Percentiles rank a stretch among this genome's conserved stretches.
Conservation (phyloP, 2,329 filamentous ascomycete genomes). For the Cercospora sp. region DNA sequence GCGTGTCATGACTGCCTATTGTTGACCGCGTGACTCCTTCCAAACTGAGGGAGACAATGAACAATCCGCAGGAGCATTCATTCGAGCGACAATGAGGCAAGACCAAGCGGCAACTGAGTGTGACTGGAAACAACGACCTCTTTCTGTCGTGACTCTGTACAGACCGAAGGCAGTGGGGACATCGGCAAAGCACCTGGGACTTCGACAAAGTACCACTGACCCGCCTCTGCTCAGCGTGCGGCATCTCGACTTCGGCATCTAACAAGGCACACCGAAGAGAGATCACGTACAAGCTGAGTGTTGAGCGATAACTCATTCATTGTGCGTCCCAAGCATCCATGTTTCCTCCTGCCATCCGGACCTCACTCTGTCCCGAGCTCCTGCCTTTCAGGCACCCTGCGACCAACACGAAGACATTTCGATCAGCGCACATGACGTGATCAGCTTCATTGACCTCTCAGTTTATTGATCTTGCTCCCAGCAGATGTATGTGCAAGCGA, state of each 20-base stretch:
- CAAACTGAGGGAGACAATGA: neutral
- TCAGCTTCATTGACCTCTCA: too few species aligned
- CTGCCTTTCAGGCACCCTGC: neutral
- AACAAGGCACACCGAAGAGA: neutral
- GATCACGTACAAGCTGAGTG: neutral
- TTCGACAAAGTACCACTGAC: neutral
- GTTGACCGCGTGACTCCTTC: neutral
- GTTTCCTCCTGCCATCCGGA: neutral
- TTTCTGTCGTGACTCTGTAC: neutral
- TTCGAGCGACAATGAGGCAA: neutral
- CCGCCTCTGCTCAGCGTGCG: neutral
- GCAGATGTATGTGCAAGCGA: too few species aligned
- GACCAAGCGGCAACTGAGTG: neutral
- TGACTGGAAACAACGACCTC: neutral
- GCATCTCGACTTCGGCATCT: neutral
- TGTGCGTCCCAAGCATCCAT: neutral
- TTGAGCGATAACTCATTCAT: neutral
- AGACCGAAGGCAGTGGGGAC: too few species aligned
- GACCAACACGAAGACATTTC: too few species aligned
- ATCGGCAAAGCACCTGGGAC: too few species aligned
- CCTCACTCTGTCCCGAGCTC: neutral
- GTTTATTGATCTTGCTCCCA: too few species aligned
- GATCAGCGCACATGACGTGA: neutral
- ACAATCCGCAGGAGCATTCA: neutral
- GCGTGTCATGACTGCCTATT: neutral